phyloP scores from a whole-genome alignment of 2,329 filamentous ascomycete species.

The Exophiala phaeomuriformis region DNA sequence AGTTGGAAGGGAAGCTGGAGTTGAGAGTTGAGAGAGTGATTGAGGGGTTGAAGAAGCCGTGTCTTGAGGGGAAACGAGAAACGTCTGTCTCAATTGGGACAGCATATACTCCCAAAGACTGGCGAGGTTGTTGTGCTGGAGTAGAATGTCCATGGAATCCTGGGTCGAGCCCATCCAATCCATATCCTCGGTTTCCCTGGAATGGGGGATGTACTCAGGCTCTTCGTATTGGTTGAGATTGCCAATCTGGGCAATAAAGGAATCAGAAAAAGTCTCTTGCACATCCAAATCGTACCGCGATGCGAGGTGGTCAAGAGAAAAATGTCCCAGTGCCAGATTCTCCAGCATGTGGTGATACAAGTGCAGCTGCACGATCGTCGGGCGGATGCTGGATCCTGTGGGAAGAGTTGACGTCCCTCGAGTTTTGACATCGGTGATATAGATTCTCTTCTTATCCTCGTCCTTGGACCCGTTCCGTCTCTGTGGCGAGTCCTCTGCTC shows the following conservation, averaged over 20 bases:
- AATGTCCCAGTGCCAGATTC: slow-evolving; percentile 60
- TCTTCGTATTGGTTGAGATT: slow-evolving; percentile 54
- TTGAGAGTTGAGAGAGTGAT: slow-evolving; percentile 31
- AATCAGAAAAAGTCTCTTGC: slow-evolving; percentile 62
- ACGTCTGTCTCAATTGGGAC: slow-evolving; percentile 50
- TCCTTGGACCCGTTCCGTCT: too few relatives aligned
- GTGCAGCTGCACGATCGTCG: slow-evolving; percentile 79
- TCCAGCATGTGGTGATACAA: slow-evolving; percentile 82
- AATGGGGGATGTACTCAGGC: too few relatives aligned
- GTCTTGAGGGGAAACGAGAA: slow-evolving; percentile 29
- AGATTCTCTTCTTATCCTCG: slow-evolving; percentile 45
- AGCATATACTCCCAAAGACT: slow-evolving; percentile 59
- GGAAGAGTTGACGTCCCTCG: slow-evolving; percentile 59
- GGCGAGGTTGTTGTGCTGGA: slow-evolving; percentile 53
- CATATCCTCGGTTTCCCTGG: slow-evolving; percentile 1
- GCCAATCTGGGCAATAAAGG: slow-evolving; percentile 68
- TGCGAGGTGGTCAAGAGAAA: slow-evolving; percentile 64
- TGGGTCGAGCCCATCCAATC: slow-evolving; percentile 27
- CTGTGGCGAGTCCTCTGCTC: too few relatives aligned
- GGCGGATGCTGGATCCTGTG: slow-evolving; percentile 57
- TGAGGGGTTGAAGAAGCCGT: slow-evolving; percentile 17
- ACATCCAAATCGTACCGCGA: slow-evolving; percentile 63
- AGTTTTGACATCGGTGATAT: slow-evolving; percentile 86
- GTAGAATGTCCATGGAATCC: slow-evolving; percentile 45
- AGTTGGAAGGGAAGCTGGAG: slow-evolving; percentile 34